Conservation (phyloP, 495 filamentous ascomycete genomes). For the Evernia prunastri region DNA sequence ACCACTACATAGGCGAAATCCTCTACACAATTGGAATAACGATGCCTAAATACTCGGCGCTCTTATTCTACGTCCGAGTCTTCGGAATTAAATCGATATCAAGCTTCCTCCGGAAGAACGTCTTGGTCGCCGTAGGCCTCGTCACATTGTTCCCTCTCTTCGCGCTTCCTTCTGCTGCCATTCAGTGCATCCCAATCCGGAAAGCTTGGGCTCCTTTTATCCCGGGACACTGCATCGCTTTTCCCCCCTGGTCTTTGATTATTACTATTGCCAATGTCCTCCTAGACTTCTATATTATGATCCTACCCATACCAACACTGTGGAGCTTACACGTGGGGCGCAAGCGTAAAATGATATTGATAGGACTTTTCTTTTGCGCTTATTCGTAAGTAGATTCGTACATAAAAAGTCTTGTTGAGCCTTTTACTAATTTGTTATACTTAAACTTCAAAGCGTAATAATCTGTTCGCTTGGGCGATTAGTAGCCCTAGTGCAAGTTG, state of each 20-base stretch:
- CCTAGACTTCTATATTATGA: constrained; percentile 1
- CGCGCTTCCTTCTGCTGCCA: not conserved
- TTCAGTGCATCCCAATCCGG: not conserved
- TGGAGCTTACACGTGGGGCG: constrained; percentile 3
- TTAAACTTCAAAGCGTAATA: not conserved
- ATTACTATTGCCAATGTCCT: not conserved
- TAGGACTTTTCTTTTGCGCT: constrained; percentile 5
- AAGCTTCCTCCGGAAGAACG: not conserved
- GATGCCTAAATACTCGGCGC: constrained; percentile 6
- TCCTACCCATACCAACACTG: constrained; percentile 1
- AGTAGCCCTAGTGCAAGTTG: not conserved
- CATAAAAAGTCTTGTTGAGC: not conserved
- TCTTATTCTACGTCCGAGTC: constrained; percentile 6
- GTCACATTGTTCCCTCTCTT: not conserved
- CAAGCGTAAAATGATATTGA: constrained; percentile 1
- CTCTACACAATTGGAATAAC: not conserved
- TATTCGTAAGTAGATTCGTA: not conserved
- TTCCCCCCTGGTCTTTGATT: not conserved
- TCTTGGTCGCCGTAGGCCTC: not conserved
- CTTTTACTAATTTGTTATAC: not conserved
- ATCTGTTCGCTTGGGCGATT: not conserved
- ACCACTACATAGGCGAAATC: not conserved
- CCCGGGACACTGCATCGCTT: not conserved
- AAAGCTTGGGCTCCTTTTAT: not conserved
- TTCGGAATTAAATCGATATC: not conserved